A percentile compares a stretch with the other conserved stretches of the same genome.
phyloP scores from a whole-genome alignment of 2,329 filamentous ascomycete genomes.

The Colletotrichum liriopes region DNA sequence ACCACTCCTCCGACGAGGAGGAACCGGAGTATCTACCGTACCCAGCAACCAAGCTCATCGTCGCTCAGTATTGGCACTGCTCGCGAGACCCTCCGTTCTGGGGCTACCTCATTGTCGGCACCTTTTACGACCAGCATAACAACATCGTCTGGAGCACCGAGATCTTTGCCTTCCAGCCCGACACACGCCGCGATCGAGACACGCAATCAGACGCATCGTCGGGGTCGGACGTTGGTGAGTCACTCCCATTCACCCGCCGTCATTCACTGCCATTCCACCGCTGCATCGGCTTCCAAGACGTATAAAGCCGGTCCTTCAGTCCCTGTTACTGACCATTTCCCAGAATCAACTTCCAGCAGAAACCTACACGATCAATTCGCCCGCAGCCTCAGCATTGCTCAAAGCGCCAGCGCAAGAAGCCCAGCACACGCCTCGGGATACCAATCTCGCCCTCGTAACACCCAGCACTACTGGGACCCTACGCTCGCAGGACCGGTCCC shows the following conservation, averaged over 20 bases:
- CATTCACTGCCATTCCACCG: conserved; percentile 17
- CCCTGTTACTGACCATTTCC: conserved; percentile 2
- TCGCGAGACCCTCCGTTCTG: conserved; percentile 54
- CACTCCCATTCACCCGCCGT: neutral
- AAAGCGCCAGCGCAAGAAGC: neutral
- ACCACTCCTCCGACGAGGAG: conserved; percentile 4
- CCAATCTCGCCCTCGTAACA: neutral
- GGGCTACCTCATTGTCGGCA: conserved; percentile 64
- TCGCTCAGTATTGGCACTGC: conserved; percentile 59
- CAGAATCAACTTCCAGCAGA: neutral
- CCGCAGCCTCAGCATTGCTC: conserved; percentile 5
- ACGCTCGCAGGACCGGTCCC: conserved; percentile 50
- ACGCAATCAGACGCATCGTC: neutral
- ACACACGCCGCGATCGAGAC: conserved; percentile 2
- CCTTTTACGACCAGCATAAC: conserved; percentile 62
- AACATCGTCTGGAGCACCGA: conserved; percentile 63
- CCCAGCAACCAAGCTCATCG: conserved; percentile 62
- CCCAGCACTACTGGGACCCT: conserved; percentile 47
- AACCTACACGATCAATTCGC: conserved; percentile 9
- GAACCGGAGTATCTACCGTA: conserved; percentile 54
- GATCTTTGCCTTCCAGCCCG: conserved; percentile 51
- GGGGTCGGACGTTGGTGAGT: conserved; percentile 32
- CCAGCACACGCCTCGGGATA: neutral
- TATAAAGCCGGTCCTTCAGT: neutral
- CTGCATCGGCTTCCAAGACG: no score